Percentiles rank a stretch among this genome's conserved stretches.
These are phyloP conservation scores for Fragilaria radians DNA, from an alignment of 108 stramenopile genomes.

Conservation along the genomic window DNA sequence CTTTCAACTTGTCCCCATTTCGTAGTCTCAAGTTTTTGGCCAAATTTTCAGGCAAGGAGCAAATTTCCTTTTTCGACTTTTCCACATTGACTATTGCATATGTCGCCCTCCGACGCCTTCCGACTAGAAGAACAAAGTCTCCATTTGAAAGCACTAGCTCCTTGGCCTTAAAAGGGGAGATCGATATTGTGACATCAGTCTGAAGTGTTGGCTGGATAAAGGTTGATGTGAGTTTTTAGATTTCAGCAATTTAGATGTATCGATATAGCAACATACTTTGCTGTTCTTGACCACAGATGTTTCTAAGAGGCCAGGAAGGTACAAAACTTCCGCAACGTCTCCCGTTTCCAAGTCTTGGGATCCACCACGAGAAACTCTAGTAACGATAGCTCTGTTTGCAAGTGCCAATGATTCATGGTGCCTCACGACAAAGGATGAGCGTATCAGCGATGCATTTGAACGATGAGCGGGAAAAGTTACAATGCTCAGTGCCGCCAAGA, in stretches of 20 bases:
- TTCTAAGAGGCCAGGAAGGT: slow-evolving; percentile 77
- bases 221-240: not conserved
- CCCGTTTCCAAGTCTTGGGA: slow-evolving; percentile 21
- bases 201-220: slow-evolving; percentile 13
- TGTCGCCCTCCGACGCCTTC: slow-evolving; percentile 65
- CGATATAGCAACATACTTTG: slow-evolving; percentile 49
- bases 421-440: not conserved
- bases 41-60: slow-evolving; percentile 47
- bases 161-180: slow-evolving; percentile 70
- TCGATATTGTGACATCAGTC: slow-evolving; percentile 41
- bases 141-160: slow-evolving; percentile 59
- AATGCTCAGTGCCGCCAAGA: not conserved
- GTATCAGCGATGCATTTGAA: not conserved
- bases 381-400: not conserved
- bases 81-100: slow-evolving; percentile 53
- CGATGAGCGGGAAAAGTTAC: not conserved
- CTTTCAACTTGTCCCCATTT: slow-evolving; percentile 66
- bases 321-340: slow-evolving; percentile 30
- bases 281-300: slow-evolving; percentile 37
- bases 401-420: not conserved
- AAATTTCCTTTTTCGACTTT: slow-evolving; percentile 31
- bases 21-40: slow-evolving; percentile 69
- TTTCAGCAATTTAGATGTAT: not conserved
- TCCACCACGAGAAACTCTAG: not conserved
- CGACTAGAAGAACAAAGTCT: slow-evolving; percentile 62